Evolutionary conservation across 2,329 filamentous ascomycete genomes (phyloP).

Genomic region (Ramichloridium luteum): DNA sequence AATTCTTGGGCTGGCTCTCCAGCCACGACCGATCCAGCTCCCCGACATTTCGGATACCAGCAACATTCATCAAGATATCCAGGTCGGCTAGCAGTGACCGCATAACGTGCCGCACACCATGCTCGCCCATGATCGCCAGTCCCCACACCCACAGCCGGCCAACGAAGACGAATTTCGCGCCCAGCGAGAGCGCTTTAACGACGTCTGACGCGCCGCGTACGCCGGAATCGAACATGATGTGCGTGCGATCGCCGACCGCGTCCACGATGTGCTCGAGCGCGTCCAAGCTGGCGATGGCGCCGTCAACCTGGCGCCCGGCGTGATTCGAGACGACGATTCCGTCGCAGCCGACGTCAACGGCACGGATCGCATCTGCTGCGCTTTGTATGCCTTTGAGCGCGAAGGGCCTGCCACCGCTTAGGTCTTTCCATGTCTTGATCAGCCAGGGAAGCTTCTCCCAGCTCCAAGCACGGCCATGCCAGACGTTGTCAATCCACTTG

Average conservation of each 20-base stretch:
- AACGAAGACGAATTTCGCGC: constrained; percentile 51
- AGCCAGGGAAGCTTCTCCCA: constrained; percentile 59
- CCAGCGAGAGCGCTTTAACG: constrained; percentile 49
- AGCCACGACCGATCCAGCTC: constrained; percentile 37
- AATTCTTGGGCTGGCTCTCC: constrained; percentile 17
- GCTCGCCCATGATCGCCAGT: constrained; percentile 47
- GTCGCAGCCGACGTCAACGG: constrained; percentile 48
- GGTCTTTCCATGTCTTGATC: constrained; percentile 43
- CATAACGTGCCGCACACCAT: constrained; percentile 50
- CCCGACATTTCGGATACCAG: constrained; percentile 41
- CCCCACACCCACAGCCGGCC: constrained; percentile 51
- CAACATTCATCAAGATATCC: constrained; percentile 50
- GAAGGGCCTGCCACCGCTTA: constrained; percentile 45
- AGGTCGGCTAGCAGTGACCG: constrained; percentile 49
- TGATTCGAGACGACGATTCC: constrained; percentile 62
- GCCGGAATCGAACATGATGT: constrained; percentile 51
- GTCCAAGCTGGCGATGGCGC: constrained; percentile 47
- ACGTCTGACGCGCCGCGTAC: constrained; percentile 46
- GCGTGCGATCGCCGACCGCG: constrained; percentile 38
- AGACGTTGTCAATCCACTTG: constrained; percentile 53
- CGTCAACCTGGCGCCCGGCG: constrained; percentile 54
- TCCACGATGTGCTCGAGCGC: constrained; percentile 47
- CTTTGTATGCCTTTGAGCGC: constrained; percentile 61
- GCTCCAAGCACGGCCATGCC: constrained; percentile 50
- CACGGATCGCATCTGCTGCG: constrained; percentile 48